A percentile compares a stretch with the other conserved stretches of the same genome.
phyloP scores from a whole-genome alignment of 2,329 filamentous ascomycete genomes.

The Trichoderma oligosporum region DNA sequence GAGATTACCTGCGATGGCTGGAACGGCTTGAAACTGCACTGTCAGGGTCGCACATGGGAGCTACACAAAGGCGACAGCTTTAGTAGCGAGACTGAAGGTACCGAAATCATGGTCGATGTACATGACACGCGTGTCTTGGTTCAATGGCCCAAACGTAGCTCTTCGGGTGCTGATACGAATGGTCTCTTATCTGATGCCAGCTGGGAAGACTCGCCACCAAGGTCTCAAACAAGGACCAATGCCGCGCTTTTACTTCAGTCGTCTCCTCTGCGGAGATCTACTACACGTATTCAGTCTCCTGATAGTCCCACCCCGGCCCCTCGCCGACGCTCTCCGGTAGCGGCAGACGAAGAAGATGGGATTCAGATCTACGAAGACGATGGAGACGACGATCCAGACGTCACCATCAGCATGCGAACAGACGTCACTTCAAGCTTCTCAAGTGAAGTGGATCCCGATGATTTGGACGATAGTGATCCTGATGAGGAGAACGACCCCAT shows the following conservation, averaged over 20 bases:
- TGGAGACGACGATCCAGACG: conserved; percentile 33
- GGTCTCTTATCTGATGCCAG: conserved; percentile 61
- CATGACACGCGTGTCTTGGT: conserved; percentile 88
- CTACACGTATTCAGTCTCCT: conserved; percentile 64
- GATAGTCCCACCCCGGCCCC: conserved; percentile 61
- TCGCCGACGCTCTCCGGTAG: conserved; percentile 44
- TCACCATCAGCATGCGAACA: conserved; percentile 47
- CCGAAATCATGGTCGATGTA: conserved; percentile 92
- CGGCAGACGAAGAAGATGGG: conserved; percentile 36
- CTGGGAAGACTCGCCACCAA: conserved; percentile 62
- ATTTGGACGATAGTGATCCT: conserved; percentile 66
- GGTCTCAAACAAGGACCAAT: conserved; percentile 28
- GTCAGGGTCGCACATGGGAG: conserved; percentile 81
- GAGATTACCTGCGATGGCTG: conserved; percentile 90
- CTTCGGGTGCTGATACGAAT: conserved; percentile 35
- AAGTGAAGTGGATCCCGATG: conserved; percentile 49
- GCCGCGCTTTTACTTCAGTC: conserved; percentile 52
- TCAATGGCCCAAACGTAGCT: conserved; percentile 69
- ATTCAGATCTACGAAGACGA: conserved; percentile 74
- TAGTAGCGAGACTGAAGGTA: conserved; percentile 79
- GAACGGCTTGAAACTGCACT: conserved; percentile 93
- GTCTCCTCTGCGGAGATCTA: conserved; percentile 54
- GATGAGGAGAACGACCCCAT: conserved; percentile 95
- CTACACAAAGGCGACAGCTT: conserved; percentile 85
- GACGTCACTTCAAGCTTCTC: conserved; percentile 52